These are phyloP conservation scores for Lentinus tigrinus DNA, from an alignment of 768 basidiomycete species.

Conservation along the genomic window DNA sequence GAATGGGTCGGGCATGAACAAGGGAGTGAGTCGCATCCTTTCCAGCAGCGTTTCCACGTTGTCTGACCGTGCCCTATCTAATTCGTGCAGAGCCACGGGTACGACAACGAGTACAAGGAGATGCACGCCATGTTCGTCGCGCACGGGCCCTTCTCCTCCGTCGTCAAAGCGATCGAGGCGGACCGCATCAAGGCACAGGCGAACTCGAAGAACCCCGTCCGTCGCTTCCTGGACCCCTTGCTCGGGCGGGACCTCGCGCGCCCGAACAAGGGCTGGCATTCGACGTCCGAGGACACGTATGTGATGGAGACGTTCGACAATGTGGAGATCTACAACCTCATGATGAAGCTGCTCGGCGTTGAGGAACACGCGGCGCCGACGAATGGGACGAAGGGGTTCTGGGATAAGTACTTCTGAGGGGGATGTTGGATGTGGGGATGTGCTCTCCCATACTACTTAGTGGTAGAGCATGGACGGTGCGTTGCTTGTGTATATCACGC, in stretches of 20 bases:
- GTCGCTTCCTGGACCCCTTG: constrained; percentile 7
- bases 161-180: constrained; percentile 58
- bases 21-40: constrained; percentile 58
- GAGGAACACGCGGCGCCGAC: constrained; percentile 52
- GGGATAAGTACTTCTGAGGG: constrained; percentile 69
- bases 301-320: constrained; percentile 85
- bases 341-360: constrained; percentile 72
- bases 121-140: constrained; percentile 94
- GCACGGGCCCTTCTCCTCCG: constrained; percentile 82
- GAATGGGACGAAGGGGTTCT: constrained; percentile 82
- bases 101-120: constrained; percentile 71
- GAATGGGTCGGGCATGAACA: constrained; percentile 61
- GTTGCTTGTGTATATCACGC: too few relatives aligned
- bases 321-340: constrained; percentile 81
- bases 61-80: not conserved
- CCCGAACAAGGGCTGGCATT: constrained; percentile 61
- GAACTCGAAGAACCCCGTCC: constrained; percentile 4
- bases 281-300: constrained; percentile 59
- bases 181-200: constrained; percentile 11
- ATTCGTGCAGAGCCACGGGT: constrained; percentile 74
- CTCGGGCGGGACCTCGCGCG: constrained; percentile 28
- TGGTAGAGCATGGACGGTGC: too few relatives aligned
- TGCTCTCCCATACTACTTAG: too few relatives aligned
- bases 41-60: not conserved
- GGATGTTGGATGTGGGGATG: too few relatives aligned